A percentile compares a stretch with the other conserved stretches of the same genome.
These are phyloP conservation scores for Leccinum subgranulosum DNA, from an alignment of 768 basidiomycete genomes.

Conservation along the genomic window DNA sequence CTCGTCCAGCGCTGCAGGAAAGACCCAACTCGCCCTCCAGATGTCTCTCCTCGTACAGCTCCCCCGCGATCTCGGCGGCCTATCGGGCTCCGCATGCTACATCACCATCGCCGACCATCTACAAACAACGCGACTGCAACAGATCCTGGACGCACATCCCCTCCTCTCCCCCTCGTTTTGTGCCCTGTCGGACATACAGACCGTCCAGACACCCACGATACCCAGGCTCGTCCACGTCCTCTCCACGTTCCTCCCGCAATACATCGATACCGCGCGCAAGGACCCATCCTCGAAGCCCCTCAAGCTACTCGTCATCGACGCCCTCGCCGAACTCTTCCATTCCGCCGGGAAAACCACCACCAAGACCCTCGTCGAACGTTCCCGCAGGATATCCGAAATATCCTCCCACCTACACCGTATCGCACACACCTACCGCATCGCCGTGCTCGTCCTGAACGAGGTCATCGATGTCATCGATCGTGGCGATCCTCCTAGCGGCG, in stretches of 20 bases:
- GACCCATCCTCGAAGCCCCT: constrained; percentile 50
- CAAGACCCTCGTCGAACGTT: constrained; percentile 65
- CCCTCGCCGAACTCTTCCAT: constrained; percentile 83
- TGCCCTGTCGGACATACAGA: constrained; percentile 57
- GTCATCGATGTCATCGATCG: constrained; percentile 74
- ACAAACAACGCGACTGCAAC: constrained; percentile 62
- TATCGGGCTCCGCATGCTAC: constrained; percentile 71
- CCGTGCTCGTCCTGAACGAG: constrained; percentile 86
- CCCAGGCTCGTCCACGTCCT: constrained; percentile 55
- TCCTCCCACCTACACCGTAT: constrained; percentile 69
- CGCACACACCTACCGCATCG: constrained; percentile 59
- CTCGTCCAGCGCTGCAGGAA: constrained; percentile 77
- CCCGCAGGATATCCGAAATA: constrained; percentile 64
- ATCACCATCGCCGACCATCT: constrained; percentile 71
- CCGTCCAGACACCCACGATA: constrained; percentile 53
- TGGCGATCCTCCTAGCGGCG: not conserved
- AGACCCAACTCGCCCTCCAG: constrained; percentile 89
- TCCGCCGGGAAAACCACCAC: constrained; percentile 56
- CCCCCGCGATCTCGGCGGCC: constrained; percentile 51
- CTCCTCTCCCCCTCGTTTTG: constrained; percentile 42
- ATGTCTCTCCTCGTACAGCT: constrained; percentile 78
- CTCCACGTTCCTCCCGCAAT: constrained; percentile 48
- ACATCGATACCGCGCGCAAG: constrained; percentile 38
- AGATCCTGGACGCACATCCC: constrained; percentile 57
- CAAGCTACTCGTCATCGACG: constrained; percentile 82